Evolutionary conservation across 2,329 filamentous ascomycete genomes (phyloP).

Genomic region (Trichoderma koningii): DNA sequence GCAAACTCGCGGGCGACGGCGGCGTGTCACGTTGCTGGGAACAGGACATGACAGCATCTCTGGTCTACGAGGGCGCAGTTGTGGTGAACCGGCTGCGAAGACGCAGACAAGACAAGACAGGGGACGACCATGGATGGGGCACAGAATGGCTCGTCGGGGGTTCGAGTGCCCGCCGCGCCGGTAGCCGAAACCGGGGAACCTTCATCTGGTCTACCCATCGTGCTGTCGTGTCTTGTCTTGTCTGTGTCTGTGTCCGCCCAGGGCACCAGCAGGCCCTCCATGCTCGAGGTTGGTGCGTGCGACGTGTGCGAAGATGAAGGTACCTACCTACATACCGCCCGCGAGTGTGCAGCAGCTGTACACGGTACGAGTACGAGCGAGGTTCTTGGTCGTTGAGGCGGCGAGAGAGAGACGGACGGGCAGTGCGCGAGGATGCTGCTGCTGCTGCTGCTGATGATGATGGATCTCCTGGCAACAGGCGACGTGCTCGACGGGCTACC

Average conservation of each 20-base stretch:
- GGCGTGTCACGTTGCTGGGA: not conserved
- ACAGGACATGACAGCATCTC: not conserved
- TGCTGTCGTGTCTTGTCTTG: too few species aligned
- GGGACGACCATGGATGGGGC: not conserved
- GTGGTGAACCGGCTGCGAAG: not conserved
- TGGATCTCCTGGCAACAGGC: too few species aligned
- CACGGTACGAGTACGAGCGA: too few species aligned
- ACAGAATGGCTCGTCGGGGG: conserved; percentile 18
- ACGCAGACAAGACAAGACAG: conserved; percentile 3
- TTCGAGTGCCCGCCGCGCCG: conserved; percentile 23
- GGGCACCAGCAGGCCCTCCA: not conserved
- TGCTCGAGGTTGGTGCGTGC: not conserved
- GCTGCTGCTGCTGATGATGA: too few species aligned
- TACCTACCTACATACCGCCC: too few species aligned
- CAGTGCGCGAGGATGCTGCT: too few species aligned
- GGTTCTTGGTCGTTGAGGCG: too few species aligned
- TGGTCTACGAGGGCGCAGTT: not conserved
- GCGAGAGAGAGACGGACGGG: too few species aligned
- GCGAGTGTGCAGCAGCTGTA: too few species aligned
- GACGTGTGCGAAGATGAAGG: not conserved
- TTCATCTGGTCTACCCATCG: conserved; percentile 11
- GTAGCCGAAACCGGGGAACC: conserved; percentile 26
- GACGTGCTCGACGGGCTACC: too few species aligned
- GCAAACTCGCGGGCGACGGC: not conserved
- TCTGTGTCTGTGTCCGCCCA: not conserved